Conservation (phyloP, 2,329 filamentous ascomycete genomes). For the Aschersonia sp. region DNA sequence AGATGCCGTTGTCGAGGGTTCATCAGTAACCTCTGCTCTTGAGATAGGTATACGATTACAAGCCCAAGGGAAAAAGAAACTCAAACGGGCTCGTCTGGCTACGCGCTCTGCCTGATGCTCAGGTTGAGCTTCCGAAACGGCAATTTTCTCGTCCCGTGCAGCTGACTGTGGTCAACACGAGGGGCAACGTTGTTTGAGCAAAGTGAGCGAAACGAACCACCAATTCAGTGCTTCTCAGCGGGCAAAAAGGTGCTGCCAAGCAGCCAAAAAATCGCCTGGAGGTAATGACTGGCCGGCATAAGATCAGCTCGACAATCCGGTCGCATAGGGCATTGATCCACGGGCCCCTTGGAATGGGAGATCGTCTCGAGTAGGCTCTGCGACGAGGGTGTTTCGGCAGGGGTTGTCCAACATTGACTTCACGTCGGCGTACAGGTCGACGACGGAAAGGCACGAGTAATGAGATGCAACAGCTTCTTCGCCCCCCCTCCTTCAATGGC, state of each 20-base stretch:
- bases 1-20: no score
- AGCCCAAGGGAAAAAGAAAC: no score
- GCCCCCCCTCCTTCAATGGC: neutral
- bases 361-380: constrained; percentile 12
- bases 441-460: neutral
- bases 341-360: constrained; percentile 10
- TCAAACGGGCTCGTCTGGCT: neutral
- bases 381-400: neutral
- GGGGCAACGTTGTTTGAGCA: neutral
- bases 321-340: constrained; percentile 23
- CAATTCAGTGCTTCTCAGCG: no score
- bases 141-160: neutral
- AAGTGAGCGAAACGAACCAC: neutral
- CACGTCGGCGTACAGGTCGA: neutral
- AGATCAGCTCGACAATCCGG: constrained; percentile 30
- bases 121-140: neutral
- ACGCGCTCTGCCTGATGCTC: neutral
- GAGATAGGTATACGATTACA: no score
- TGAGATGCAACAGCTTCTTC: neutral
- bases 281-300: constrained; percentile 10
- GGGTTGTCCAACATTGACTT: constrained; percentile 3
- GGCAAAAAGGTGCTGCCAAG: neutral
- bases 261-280: neutral
- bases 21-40: no score
- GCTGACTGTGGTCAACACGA: neutral